Base-by-base conservation (phyloP, 352 stramenopile genomes). In the Globisporangium nagaii region DNA sequence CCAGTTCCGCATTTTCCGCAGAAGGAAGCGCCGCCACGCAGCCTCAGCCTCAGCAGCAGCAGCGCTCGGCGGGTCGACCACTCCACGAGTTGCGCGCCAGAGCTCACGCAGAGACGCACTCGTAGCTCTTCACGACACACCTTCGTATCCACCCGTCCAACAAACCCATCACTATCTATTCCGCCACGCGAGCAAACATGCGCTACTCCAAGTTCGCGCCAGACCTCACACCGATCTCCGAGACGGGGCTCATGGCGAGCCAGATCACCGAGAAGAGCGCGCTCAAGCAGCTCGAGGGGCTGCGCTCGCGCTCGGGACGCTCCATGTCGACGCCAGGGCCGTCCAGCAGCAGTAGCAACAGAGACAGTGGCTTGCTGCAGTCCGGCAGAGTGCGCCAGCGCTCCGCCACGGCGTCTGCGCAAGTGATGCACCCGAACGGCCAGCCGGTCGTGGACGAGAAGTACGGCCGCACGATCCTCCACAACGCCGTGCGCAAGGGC, bases 151-250 rank as follows among this genome's bases (percentile, higher is more conserved):
- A 39, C 10, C n/a, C 25, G 31, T 28, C 22, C 24, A 30, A 12
- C 22, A 5, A 30, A 11, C 22, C n/a, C n/a, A n/a, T 31, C 11
- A 30, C 24, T 46, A 47, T 34, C 41, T 46, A 47, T 32, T 28
- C 19, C 6, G 5, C 22, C 22, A 11, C 12, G 13, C 20, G 7
- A 19, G 4, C 15, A 39, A 31, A 2, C 30, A 74, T 68, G 58
- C 71, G 71, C 51, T 49, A 67, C 56, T 64, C 60, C 64, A 86
- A 84, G 44, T 86, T 80, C 51, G 49, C 70, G 3, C 73, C 75
- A 1, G 63, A 77, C 31, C 73, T 86, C 40, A 70, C 63, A 40
- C 73, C 73, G 22, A 87, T 87, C 53, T 81, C 75, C 32, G 73
- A 87, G 60, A 82, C 70, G 4, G 62, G 61, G 25, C 76, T 71